Conservation (phyloP, 2,329 filamentous ascomycete species). For the Diaporthe helianthi region DNA sequence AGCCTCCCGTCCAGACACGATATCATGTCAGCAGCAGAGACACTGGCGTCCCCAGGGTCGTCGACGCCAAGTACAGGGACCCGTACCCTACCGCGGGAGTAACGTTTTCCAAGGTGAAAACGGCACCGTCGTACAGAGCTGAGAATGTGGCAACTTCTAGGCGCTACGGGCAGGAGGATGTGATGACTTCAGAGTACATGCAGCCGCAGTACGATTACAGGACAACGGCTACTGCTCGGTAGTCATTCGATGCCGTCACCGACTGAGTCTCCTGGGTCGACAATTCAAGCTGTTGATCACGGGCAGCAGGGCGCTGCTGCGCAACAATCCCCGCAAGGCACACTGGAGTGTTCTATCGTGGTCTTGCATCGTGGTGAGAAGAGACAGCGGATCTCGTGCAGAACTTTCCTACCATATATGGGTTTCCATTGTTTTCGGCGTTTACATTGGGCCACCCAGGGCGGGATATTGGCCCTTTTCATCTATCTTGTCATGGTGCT, state of each 20-base stretch:
- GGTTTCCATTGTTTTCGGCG: conserved; percentile 11
- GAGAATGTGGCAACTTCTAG: conserved; percentile 37
- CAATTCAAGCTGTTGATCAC: neutral
- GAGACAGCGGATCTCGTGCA: conserved; percentile 3
- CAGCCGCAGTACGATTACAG: conserved; percentile 20
- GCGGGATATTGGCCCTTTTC: conserved; percentile 14
- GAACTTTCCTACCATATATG: conserved; percentile 28
- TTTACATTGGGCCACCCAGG: neutral
- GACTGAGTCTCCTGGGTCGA: neutral
- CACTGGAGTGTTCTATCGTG: neutral
- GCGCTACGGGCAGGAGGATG: conserved; percentile 36
- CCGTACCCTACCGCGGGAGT: conserved; percentile 10
- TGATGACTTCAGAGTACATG: conserved; percentile 34
- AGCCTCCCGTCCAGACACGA: neutral
- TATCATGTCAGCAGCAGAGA: conserved; percentile 18
- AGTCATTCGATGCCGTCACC: neutral
- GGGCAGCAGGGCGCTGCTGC: neutral
- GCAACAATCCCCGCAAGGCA: neutral
- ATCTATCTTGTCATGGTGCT: conserved; percentile 5
- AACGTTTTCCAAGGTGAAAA: conserved; percentile 35
- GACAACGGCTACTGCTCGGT: neutral
- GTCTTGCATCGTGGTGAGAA: conserved; percentile 22
- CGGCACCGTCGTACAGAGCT: conserved; percentile 28
- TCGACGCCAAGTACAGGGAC: conserved; percentile 26
- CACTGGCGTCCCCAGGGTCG: conserved; percentile 16